Percentiles rank a stretch among this genome's conserved stretches.
These are phyloP conservation scores for Carpinus fangiana DNA, from an alignment of 306 rosid species.

Conservation along the genomic window DNA sequence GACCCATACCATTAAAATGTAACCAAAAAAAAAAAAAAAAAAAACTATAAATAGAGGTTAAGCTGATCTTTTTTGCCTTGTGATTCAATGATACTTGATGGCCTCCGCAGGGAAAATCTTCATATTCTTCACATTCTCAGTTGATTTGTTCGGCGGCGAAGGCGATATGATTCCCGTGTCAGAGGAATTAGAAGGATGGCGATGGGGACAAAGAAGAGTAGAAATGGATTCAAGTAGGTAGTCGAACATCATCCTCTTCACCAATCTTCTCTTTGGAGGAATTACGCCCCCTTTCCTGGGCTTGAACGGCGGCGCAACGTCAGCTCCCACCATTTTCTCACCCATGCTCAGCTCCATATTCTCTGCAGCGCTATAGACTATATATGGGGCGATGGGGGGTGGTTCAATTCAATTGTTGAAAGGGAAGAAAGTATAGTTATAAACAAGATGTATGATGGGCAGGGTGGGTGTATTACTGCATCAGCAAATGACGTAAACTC, in stretches of 20 bases:
- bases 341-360: background rate
- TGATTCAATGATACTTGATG: background rate
- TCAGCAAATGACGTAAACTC: too few species aligned
- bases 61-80: background rate
- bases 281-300: slow-evolving; percentile 31
- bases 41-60: background rate
- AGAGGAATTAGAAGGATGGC: background rate
- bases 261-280: slow-evolving; percentile 26
- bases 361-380: background rate
- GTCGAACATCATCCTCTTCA: slow-evolving; percentile 31
- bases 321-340: slow-evolving; percentile 6
- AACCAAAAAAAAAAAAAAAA: too few species aligned
- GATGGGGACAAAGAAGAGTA: background rate
- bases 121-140: background rate
- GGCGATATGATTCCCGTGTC: background rate
- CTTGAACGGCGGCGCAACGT: slow-evolving; percentile 21
- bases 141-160: background rate
- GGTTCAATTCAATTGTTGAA: too few species aligned
- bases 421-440: too few species aligned
- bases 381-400: too few species aligned
- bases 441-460: too few species aligned
- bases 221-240: background rate
- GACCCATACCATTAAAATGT: too few species aligned
- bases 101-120: background rate
- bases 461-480: too few species aligned